Percentiles rank a stretch among this genome's conserved stretches.
These are phyloP conservation scores for Lipomyces anomalus DNA, from an alignment of 805 yeast genomes.

Conservation along the genomic window DNA sequence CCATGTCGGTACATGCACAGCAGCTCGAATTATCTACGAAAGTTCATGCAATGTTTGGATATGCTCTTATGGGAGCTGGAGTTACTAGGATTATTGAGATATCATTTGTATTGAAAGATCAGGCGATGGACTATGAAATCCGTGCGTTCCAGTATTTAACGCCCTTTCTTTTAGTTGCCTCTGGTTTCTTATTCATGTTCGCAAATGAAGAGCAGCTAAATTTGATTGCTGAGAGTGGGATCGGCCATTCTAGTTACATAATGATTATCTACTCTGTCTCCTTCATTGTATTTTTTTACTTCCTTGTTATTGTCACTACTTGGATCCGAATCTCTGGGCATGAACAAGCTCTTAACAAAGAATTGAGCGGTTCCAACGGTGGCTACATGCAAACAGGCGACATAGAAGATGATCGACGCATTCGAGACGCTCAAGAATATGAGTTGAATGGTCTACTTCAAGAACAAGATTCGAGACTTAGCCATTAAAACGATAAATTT, in stretches of 20 bases:
- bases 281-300: conserved; percentile 52
- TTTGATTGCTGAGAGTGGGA: conserved; percentile 63
- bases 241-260: conserved; percentile 81
- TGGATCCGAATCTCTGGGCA: neutral
- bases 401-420: conserved; percentile 13
- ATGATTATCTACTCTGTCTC: conserved; percentile 68
- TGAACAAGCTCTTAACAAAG: conserved; percentile 17
- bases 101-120: conserved; percentile 64
- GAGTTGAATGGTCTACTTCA: conserved; percentile 10
- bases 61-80: conserved; percentile 75
- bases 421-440: conserved; percentile 14
- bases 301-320: neutral
- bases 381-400: conserved; percentile 5
- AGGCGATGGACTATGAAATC: conserved; percentile 42
- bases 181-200: conserved; percentile 83
- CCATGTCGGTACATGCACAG: conserved; percentile 89
- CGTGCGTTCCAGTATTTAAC: conserved; percentile 80
- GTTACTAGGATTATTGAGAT: conserved; percentile 71
- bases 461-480: too few species aligned
- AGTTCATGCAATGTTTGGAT: conserved; percentile 83
- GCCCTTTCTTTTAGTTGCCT: conserved; percentile 60
- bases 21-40: conserved; percentile 69
- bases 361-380: conserved; percentile 8
- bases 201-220: conserved; percentile 86
- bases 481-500: too few species aligned